A percentile compares a stretch with the other conserved stretches of the same genome.
These are phyloP conservation scores for Lichtheimia hyalospora DNA, from an alignment of 371 early-diverging fungal species.

Conservation along the genomic window DNA sequence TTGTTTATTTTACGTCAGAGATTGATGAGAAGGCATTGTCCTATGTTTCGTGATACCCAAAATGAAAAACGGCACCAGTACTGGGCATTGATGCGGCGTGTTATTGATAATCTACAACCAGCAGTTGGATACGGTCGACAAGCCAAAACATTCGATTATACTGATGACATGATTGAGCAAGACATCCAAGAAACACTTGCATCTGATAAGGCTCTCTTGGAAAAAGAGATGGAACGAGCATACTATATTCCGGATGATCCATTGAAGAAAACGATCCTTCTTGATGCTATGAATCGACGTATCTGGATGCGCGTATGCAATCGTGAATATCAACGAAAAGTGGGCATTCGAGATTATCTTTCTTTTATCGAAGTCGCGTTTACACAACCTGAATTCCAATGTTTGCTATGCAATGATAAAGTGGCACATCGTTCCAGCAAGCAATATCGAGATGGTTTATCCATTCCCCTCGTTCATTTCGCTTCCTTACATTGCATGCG, in stretches of 20 bases:
- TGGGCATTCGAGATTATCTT: constrained; percentile 4
- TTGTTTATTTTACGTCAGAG: not conserved
- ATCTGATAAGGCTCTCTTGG: not conserved
- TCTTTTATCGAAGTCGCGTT: constrained; percentile 9
- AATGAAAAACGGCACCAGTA: not conserved
- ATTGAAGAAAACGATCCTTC: not conserved
- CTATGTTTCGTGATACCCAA: not conserved
- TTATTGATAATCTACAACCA: not conserved
- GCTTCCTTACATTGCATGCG: constrained; percentile 4
- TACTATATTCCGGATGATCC: not conserved
- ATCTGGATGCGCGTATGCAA: constrained; percentile 7
- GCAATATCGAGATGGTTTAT: not conserved
- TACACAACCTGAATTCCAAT: constrained; percentile 12
- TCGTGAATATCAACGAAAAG: not conserved
- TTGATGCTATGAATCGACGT: constrained; percentile 8
- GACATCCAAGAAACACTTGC: not conserved
- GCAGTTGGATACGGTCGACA: not conserved
- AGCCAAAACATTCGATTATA: not conserved
- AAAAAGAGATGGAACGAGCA: not conserved
- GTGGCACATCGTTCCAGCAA: not conserved
- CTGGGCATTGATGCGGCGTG: not conserved
- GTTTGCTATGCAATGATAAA: constrained; percentile 4
- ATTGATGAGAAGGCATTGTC: not conserved
- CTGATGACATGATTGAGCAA: not conserved
- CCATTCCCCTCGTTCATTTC: constrained; percentile 6